Percentiles rank a stretch among this genome's conserved stretches.
These are phyloP conservation scores for Magnaporthiopsis rhizophila DNA, from an alignment of 2,329 filamentous ascomycete species.

Conservation along the genomic window DNA sequence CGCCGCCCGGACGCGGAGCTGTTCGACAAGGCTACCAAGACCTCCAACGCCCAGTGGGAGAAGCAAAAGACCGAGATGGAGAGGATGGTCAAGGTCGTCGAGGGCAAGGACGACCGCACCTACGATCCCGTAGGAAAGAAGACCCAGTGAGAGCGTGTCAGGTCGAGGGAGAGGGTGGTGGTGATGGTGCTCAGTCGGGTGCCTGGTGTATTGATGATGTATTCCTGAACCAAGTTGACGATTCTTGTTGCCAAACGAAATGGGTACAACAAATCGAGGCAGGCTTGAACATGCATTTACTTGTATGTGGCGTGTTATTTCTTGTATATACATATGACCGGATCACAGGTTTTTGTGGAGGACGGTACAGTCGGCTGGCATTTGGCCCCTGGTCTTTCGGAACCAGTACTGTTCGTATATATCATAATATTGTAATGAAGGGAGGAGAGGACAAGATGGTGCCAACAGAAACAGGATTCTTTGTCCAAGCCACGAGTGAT, in stretches of 20 bases:
- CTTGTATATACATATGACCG: conserved; percentile 3
- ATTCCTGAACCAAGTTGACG: background rate
- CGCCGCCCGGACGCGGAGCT: conserved; percentile 77
- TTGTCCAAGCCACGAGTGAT: too few species aligned
- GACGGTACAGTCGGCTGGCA: too few species aligned
- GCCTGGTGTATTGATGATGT: background rate
- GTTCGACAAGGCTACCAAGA: conserved; percentile 78
- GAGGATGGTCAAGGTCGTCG: conserved; percentile 64
- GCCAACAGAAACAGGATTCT: too few species aligned
- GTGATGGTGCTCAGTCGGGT: too few species aligned
- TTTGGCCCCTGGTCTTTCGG: background rate
- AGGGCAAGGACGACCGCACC: conserved; percentile 43
- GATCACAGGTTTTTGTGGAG: background rate
- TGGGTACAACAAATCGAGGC: background rate
- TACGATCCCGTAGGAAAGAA: conserved; percentile 41
- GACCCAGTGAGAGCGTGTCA: conserved; percentile 23
- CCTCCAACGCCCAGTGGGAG: conserved; percentile 72
- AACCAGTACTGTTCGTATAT: background rate
- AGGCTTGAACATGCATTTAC: too few species aligned
- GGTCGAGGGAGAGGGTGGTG: background rate
- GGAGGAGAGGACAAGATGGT: background rate
- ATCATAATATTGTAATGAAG: background rate
- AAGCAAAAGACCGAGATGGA: conserved; percentile 72
- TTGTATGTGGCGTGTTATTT: background rate
- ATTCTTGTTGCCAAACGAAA: background rate